These are phyloP conservation scores for Kernera saxatilis DNA, from an alignment of 345 rosid species.

Conservation along the genomic window DNA sequence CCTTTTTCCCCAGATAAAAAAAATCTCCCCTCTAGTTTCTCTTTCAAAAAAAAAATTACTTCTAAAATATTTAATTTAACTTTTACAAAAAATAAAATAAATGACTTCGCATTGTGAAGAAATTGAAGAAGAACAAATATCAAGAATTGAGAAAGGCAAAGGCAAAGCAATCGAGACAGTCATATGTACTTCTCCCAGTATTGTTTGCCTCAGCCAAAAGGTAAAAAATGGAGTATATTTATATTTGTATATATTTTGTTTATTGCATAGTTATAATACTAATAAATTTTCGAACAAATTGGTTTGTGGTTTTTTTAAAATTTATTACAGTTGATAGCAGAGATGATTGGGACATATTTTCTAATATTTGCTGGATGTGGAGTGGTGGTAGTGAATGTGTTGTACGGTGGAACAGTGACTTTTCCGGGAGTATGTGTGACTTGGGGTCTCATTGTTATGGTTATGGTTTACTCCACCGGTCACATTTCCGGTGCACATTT, in stretches of 20 bases:
- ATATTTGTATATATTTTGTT: too few relatives aligned
- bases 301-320: background rate
- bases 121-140: conserved; percentile 18
- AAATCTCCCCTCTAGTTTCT: background rate
- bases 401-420: conserved; percentile 41
- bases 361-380: conserved; percentile 68
- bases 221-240: too few relatives aligned
- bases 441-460: conserved; percentile 71
- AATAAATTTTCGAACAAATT: background rate
- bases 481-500: conserved; percentile 84
- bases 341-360: conserved; percentile 62
- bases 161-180: conserved; percentile 4
- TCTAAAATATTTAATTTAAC: too few relatives aligned
- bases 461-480: conserved; percentile 59
- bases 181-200: conserved; percentile 18
- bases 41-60: too few relatives aligned
- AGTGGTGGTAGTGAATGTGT: conserved; percentile 50
- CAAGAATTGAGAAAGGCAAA: conserved; percentile 18
- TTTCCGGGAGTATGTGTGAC: conserved; percentile 60
- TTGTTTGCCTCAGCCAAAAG: conserved; percentile 26
- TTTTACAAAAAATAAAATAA: background rate
- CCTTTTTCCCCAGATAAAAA: background rate
- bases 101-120: conserved; percentile 1
- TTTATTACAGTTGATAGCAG: conserved; percentile 49
- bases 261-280: conserved; percentile 9